phyloP scores from a whole-genome alignment of 192 early-diverging fungal species.

The Backusella sp. region DNA sequence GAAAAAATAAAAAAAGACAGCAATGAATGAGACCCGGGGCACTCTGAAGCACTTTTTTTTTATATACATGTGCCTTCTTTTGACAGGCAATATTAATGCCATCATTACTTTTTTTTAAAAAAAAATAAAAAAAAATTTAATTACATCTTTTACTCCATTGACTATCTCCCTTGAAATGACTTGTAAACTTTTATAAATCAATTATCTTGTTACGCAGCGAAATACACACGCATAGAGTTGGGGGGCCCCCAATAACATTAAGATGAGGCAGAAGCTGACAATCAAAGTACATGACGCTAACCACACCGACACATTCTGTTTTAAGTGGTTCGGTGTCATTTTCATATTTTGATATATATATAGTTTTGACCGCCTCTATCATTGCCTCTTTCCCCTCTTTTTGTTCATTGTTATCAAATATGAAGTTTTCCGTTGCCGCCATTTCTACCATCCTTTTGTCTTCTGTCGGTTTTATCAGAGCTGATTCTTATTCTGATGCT shows the following conservation, averaged over 20 bases:
- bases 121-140: neutral
- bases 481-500: slow-evolving; percentile 33
- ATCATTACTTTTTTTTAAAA: neutral
- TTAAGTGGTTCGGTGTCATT: slow-evolving; percentile 1
- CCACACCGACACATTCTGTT: neutral
- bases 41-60: neutral
- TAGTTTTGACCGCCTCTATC: neutral
- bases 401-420: neutral
- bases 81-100: neutral
- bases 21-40: neutral
- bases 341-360: neutral
- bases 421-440: slow-evolving; percentile 33
- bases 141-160: neutral
- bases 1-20: neutral
- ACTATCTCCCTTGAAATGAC: neutral
- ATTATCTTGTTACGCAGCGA: neutral
- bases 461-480: slow-evolving; percentile 12
- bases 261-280: neutral
- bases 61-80: neutral
- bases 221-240: neutral
- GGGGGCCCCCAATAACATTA: neutral
- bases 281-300: neutral
- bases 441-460: slow-evolving; percentile 27
- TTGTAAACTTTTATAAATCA: neutral
- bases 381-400: neutral